These are phyloP conservation scores for Amesomyces nigricolor DNA, from an alignment of 2,329 filamentous ascomycete species.

Conservation along the genomic window DNA sequence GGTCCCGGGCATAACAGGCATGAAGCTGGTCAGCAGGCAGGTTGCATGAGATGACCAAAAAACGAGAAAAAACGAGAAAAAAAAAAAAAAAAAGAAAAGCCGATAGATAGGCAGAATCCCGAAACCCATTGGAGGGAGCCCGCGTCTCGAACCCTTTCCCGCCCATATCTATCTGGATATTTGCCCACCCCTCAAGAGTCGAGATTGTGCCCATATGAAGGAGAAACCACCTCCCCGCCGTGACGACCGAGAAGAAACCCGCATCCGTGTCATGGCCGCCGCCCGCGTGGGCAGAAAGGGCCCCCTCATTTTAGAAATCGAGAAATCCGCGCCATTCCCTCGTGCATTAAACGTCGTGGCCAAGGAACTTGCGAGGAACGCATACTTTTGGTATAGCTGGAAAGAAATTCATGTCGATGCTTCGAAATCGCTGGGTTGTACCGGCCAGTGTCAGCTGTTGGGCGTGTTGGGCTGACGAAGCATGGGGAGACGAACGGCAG, in stretches of 20 bases:
- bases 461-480: neutral
- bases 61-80: neutral
- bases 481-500: slow-evolving; percentile 4
- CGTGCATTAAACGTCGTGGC: slow-evolving; percentile 20
- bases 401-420: slow-evolving; percentile 8
- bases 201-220: slow-evolving; percentile 14
- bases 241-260: slow-evolving; percentile 12
- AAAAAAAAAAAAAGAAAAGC: neutral
- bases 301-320: slow-evolving; percentile 7
- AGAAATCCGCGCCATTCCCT: slow-evolving; percentile 14
- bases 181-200: slow-evolving; percentile 2
- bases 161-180: slow-evolving; percentile 16
- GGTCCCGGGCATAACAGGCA: neutral
- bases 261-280: slow-evolving; percentile 8
- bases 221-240: slow-evolving; percentile 8
- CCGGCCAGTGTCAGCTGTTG: neutral
- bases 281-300: neutral
- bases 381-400: slow-evolving; percentile 15
- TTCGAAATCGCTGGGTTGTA: slow-evolving; percentile 5
- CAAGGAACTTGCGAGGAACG: slow-evolving; percentile 11
- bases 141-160: slow-evolving; percentile 2
- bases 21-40: slow-evolving; percentile 1
- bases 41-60: slow-evolving; percentile 8
- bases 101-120: neutral
- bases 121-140: neutral